These are phyloP conservation scores for Lablab purpureus DNA, from an alignment of 306 rosid species.

Conservation along the genomic window DNA sequence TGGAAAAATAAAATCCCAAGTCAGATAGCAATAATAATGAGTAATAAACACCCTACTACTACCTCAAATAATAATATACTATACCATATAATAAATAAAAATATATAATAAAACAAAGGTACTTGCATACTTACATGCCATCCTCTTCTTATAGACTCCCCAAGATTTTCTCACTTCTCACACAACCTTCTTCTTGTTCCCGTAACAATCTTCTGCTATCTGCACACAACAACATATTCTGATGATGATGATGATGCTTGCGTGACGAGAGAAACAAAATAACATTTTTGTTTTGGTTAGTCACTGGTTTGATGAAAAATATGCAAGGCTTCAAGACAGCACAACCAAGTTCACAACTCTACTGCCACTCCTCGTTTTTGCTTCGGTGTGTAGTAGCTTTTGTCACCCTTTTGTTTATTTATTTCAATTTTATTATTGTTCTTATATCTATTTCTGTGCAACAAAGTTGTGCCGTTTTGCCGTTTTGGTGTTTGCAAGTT, in stretches of 20 bases:
- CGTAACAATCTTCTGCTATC: slow-evolving; percentile 29
- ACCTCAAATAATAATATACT: background rate
- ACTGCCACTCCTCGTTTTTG: slow-evolving; percentile 64
- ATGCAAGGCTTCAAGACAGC: slow-evolving; percentile 82
- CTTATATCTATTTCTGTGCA: slow-evolving; percentile 7
- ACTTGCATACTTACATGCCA: slow-evolving; percentile 65
- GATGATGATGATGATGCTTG: slow-evolving; percentile 19
- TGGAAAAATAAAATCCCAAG: slow-evolving; percentile 88
- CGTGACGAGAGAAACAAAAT: slow-evolving; percentile 13
- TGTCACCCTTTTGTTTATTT: background rate
- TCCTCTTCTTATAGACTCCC: slow-evolving; percentile 65
- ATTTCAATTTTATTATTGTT: background rate
- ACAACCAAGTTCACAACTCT: slow-evolving; percentile 62
- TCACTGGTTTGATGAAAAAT: slow-evolving; percentile 9
- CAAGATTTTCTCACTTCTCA: slow-evolving; percentile 53
- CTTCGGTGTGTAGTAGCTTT: slow-evolving; percentile 56
- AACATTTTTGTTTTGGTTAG: background rate
- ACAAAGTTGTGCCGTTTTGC: background rate
- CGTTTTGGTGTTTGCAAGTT: background rate
- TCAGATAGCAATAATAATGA: slow-evolving; percentile 72
- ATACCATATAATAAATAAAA: background rate
- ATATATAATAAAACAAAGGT: slow-evolving; percentile 45
- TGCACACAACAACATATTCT: background rate
- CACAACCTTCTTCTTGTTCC: background rate
- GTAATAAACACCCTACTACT: slow-evolving; percentile 4